Base-by-base conservation (phyloP, 2,329 filamentous ascomycete genomes). In the Fusarium graminum region DNA sequence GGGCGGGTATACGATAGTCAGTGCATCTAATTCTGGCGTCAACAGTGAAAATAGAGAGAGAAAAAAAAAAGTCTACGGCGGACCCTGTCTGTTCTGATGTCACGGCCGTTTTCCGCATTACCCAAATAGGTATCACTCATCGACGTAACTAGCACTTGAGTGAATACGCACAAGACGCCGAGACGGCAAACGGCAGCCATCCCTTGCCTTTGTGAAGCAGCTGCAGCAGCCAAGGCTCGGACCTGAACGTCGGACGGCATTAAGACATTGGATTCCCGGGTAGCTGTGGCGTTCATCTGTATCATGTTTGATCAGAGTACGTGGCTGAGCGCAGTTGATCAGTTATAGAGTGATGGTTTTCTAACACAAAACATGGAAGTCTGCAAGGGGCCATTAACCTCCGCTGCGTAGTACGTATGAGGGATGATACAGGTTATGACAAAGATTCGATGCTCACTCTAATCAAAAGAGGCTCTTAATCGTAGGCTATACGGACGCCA, bases 171-270 rank as follows among this genome's bases (percentile, higher is more conserved):
- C 14, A 47, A 13, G 7, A 43, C 39, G 65, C 65, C 65, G 45
- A 68, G 65, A 67, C 65, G 65, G 66, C 54, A 63, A 56, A 56
- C 62, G 66, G 66, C 66, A 68, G 47, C 28, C 30, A 47, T 54
- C 40, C 51, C 55, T 50, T 67, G 22, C 22, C 54, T 36, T 44
- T 49, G 49, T 42, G 36, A 28, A 26, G 38, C 34, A 28, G 28
- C 30, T 49, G 29, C 32, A 59, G 34, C 63, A 39, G 46, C 64
- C 55, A 68, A 67, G 64, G 17, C 14, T 51, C 32, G 42, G 60
- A 51, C 64, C 42, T 60, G 64, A 65, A 40, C 36, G 42, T 42
- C 42, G 55, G 51, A 43, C 55, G 64, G 55, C 45, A 65, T 50
- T 45, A 63, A 59, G 32, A 45, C 28, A 42, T 62, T 51, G 62